phyloP scores from a whole-genome alignment of 2,329 filamentous ascomycete species.

The Ampelomyces quisqualis region DNA sequence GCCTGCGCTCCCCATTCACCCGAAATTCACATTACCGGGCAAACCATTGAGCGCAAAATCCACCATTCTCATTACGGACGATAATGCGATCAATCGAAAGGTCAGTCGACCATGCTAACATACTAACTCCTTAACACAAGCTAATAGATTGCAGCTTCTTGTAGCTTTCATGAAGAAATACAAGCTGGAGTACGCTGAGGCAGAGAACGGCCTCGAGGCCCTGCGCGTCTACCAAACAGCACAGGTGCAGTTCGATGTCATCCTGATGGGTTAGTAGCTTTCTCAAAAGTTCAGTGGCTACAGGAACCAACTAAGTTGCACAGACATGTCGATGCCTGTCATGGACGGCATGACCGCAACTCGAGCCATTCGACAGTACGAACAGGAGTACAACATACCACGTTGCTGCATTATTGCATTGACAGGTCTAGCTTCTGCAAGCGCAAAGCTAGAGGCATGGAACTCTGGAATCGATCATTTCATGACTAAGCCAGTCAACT shows the following conservation, averaged over 20 bases:
- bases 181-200: constrained; percentile 17
- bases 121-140: neutral
- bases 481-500: constrained; percentile 26
- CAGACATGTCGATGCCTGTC: constrained; percentile 35
- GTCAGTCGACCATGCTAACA: neutral
- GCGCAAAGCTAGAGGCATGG: constrained; percentile 18
- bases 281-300: neutral
- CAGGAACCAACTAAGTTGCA: neutral
- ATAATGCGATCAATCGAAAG: constrained; percentile 39
- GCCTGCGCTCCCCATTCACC: neutral
- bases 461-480: constrained; percentile 21
- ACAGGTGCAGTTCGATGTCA: constrained; percentile 13
- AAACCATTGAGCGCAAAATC: neutral
- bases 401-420: constrained; percentile 13
- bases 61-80: constrained; percentile 18
- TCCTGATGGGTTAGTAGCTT: constrained; percentile 23
- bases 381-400: constrained; percentile 7
- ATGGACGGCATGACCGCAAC: constrained; percentile 34
- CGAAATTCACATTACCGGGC: neutral
- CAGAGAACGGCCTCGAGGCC: constrained; percentile 28
- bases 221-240: constrained; percentile 19
- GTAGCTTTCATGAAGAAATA: constrained; percentile 25
- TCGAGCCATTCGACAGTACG: constrained; percentile 24
- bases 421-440: constrained; percentile 23
- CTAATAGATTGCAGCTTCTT: constrained; percentile 17